Evolutionary conservation across 352 stramenopile genomes (phyloP).

Genomic region (Pythium folliculosum): DNA sequence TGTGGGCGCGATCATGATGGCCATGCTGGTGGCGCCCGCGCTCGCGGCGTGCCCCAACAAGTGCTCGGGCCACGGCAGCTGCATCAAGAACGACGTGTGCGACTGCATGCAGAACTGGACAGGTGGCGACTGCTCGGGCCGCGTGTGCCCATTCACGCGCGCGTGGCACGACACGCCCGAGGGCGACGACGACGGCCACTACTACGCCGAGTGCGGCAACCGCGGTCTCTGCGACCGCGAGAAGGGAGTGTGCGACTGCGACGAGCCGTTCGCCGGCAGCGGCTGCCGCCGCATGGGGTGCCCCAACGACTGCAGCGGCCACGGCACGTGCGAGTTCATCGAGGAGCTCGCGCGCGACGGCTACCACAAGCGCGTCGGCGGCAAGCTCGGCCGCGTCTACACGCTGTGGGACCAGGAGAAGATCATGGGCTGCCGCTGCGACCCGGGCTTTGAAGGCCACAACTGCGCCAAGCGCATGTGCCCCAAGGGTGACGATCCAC

Average conservation of each 20-base stretch:
- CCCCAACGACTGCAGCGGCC: constrained; percentile 46
- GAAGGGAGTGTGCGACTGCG: constrained; percentile 71
- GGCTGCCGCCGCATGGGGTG: constrained; percentile 60
- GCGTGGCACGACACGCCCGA: constrained; percentile 53
- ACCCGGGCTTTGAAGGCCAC: constrained; percentile 53
- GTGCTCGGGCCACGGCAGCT: constrained; percentile 87
- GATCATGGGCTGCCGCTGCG: constrained; percentile 66
- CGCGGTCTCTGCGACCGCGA: constrained; percentile 73
- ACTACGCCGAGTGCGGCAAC: constrained; percentile 68
- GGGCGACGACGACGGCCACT: constrained; percentile 59
- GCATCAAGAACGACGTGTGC: constrained; percentile 74
- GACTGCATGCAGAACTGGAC: constrained; percentile 85
- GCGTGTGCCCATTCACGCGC: constrained; percentile 42
- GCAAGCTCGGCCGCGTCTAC: constrained; percentile 31
- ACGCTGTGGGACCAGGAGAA: constrained; percentile 79
- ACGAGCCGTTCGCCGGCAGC: constrained; percentile 56
- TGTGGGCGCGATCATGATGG: constrained; percentile 34
- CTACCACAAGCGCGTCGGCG: constrained; percentile 48
- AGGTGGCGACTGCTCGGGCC: constrained; percentile 45
- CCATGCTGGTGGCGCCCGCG: constrained; percentile 27
- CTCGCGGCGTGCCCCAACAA: constrained; percentile 69
- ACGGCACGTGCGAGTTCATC: constrained; percentile 56
- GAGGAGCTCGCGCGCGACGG: constrained; percentile 47
- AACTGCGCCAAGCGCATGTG: constrained; percentile 75
- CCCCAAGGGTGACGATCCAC: constrained; percentile 79